Percentiles rank a stretch among this genome's conserved stretches.
Evolutionary conservation across 192 early-diverging fungal species (phyloP).

Genomic region (Diversispora eburnea): DNA sequence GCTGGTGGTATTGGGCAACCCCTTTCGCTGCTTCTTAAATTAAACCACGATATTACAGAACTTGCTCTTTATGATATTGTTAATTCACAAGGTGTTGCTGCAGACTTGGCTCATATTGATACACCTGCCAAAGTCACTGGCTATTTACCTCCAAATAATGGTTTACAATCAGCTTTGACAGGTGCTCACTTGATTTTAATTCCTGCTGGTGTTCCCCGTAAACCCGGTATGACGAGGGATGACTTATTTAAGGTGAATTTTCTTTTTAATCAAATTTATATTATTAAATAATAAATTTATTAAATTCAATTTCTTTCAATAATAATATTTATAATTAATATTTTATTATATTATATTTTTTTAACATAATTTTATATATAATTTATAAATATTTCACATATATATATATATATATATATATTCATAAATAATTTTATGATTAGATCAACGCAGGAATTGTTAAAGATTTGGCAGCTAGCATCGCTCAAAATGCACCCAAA

Average conservation of each 20-base stretch:
- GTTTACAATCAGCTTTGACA: slow-evolving; percentile 71
- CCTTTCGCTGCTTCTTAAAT: slow-evolving; percentile 91
- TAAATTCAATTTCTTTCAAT: too few species aligned
- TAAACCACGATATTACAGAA: slow-evolving; percentile 78
- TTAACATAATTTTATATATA: too few species aligned
- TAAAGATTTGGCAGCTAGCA: slow-evolving; percentile 72
- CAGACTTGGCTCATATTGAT: slow-evolving; percentile 93
- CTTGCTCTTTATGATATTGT: slow-evolving; percentile 92
- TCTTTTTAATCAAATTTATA: not conserved
- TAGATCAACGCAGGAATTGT: slow-evolving; percentile 95
- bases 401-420: too few species aligned
- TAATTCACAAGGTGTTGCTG: slow-evolving; percentile 96
- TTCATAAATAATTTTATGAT: too few species aligned
- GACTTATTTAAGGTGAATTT: slow-evolving; percentile 82
- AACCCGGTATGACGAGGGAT: slow-evolving; percentile 99
- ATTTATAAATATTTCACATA: too few species aligned
- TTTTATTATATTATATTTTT: too few species aligned
- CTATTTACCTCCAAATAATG: slow-evolving; percentile 63
- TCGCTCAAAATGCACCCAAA: slow-evolving; percentile 71
- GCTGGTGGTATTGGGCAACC: slow-evolving; percentile 98
- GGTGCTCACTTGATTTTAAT: slow-evolving; percentile 87
- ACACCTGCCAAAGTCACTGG: slow-evolving; percentile 77
- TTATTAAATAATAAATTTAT: not conserved
- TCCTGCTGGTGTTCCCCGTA: slow-evolving; percentile 96
- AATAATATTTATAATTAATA: too few species aligned